These are phyloP conservation scores for Conringia planisiliqua DNA, from an alignment of 345 rosid species.

Conservation along the genomic window DNA sequence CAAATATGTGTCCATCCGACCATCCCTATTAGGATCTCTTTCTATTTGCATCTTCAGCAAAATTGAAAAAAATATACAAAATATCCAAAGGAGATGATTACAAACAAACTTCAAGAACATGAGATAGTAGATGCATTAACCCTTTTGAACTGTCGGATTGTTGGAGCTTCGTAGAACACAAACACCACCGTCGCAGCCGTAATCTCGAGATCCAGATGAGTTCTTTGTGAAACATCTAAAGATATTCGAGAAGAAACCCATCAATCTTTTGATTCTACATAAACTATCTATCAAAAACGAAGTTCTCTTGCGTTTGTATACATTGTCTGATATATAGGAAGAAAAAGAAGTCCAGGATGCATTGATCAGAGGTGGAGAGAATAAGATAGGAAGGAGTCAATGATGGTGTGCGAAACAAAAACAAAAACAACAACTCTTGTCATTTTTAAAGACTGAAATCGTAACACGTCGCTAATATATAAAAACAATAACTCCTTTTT, in stretches of 20 bases:
- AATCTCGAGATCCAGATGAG: conserved; percentile 20
- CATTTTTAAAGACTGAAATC: background rate
- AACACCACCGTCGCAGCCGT: conserved; percentile 28
- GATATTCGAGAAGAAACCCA: conserved; percentile 28
- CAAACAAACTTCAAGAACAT: conserved; percentile 6
- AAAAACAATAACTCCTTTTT: no score
- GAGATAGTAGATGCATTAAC: conserved; percentile 12
- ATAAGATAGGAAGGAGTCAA: conserved; percentile 17
- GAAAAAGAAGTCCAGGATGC: background rate
- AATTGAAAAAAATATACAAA: background rate
- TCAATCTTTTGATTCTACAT: background rate
- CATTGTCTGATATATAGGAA: conserved; percentile 1
- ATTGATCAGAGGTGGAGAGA: background rate
- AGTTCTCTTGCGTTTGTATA: background rate
- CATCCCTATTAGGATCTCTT: background rate
- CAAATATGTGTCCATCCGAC: background rate
- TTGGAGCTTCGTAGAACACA: conserved; percentile 29
- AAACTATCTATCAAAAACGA: conserved; percentile 6
- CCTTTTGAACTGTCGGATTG: conserved; percentile 1
- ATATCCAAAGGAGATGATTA: background rate
- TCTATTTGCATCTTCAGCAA: background rate
- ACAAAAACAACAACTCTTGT: background rate
- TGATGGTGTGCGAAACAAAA: conserved; percentile 14
- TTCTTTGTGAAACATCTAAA: conserved; percentile 27
- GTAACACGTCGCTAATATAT: conserved; percentile 3